Evolutionary conservation across 2,329 filamentous ascomycete species (phyloP).

Genomic region (Arthroderma sp.): DNA sequence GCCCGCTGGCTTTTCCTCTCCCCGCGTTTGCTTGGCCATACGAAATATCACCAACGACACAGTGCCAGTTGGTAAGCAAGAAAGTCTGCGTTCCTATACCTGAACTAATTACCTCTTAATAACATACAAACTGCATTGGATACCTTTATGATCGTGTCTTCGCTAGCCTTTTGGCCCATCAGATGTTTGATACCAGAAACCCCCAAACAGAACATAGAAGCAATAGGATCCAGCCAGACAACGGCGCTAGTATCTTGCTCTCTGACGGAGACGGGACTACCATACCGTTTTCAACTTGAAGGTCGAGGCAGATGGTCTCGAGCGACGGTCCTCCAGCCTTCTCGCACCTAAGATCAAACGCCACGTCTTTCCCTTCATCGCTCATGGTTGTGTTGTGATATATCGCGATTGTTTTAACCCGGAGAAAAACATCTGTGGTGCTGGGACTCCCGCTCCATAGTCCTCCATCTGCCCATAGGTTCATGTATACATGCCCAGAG

Average conservation of each 20-base stretch:
- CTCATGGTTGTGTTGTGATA: slow-evolving; percentile 17
- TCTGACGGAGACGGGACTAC: slow-evolving; percentile 8
- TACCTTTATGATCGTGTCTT: not conserved
- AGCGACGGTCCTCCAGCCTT: slow-evolving; percentile 14
- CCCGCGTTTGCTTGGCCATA: no score
- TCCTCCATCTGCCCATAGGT: slow-evolving; percentile 20
- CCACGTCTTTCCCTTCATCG: slow-evolving; percentile 8
- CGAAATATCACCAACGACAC: no score
- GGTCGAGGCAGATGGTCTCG: slow-evolving; percentile 12
- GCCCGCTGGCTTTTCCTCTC: no score
- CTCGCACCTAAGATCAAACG: slow-evolving; percentile 11
- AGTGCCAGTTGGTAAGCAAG: no score
- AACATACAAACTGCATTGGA: no score
- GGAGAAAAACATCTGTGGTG: slow-evolving; percentile 15
- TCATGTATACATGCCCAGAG: slow-evolving; percentile 16
- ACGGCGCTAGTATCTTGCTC: slow-evolving; percentile 4
- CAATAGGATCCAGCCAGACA: slow-evolving; percentile 8
- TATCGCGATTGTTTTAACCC: slow-evolving; percentile 13
- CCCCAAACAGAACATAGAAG: slow-evolving; percentile 7
- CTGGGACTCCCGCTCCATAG: slow-evolving; percentile 17
- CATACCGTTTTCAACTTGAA: slow-evolving; percentile 7
- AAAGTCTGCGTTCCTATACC: no score
- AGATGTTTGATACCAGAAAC: not conserved
- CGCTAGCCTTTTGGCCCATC: no score
- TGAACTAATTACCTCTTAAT: no score